Evolutionary conservation across 768 basidiomycete species (phyloP), one percentile per base, ranked within the genome.

Genomic region (Pluteus cervinus): DNA sequence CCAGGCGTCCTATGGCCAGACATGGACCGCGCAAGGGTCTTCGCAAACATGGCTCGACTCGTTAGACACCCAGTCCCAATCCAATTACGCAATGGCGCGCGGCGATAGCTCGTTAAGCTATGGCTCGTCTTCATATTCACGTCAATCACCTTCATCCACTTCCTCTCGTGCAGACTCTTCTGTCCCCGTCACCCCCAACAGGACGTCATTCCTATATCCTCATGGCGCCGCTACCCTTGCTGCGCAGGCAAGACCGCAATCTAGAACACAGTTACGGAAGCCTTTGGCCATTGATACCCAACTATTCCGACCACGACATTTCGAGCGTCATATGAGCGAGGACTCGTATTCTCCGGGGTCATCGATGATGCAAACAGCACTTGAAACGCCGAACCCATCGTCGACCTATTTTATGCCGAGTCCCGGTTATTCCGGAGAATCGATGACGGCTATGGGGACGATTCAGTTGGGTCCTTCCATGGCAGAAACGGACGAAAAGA

Each of bases 291-390:
- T 86, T 60, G 71, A 84, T 57, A 84, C 80, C 59, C 44, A 60
- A 62, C 45, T 58, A 66, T 62, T 47, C 61, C 66, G 51, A 55
- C 61, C 22, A 61, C 61, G n/a, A n/a, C n/a, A n/a, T 14, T 70
- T 66, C 29, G 23, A 25, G 28, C 37, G 10, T n/a, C 28, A 3
- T 28, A 41, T 14, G 33, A 14, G 21, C 22, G 15, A 7, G 35
- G 26, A 12, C 23, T 25, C 17, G 12, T 12, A 22, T 65, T 73
- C 73, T 10, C 69, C 73, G 24, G 61, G 65, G 12, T 78, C 79
- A 22, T 81, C 81, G 18, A 66, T 69, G 46, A 83, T 86, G 81
- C 81, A 81, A 41, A 86, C 83, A 14, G 83, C 83, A 25, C 74
- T 83, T 33, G 83, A 85, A 56, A n/a, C n/a, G n/a, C n/a, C n/a